A percentile compares a stretch with the other conserved stretches of the same genome.
phyloP scores from a whole-genome alignment of 768 basidiomycete species.

The Tylopilus intermedius region DNA sequence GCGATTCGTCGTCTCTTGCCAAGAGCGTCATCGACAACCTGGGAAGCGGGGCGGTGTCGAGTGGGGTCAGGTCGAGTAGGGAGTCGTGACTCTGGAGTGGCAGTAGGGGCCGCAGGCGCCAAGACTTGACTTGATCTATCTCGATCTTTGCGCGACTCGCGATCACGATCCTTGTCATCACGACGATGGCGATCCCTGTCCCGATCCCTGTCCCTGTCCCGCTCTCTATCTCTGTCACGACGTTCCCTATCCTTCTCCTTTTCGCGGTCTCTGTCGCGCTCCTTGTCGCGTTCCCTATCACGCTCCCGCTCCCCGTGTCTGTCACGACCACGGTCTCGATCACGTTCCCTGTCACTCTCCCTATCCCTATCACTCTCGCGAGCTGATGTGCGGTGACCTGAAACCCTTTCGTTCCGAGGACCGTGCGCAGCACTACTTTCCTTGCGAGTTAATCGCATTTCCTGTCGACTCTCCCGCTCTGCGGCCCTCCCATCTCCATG shows the following conservation, averaged over 20 bases:
- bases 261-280: conserved; percentile 35
- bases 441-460: conserved; percentile 39
- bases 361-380: conserved; percentile 36
- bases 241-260: conserved; percentile 38
- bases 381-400: conserved; percentile 36
- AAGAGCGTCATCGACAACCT: conserved; percentile 55
- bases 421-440: conserved; percentile 50
- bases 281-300: conserved; percentile 44
- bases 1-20: conserved; percentile 65
- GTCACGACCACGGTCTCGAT: conserved; percentile 44
- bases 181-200: conserved; percentile 48
- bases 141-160: conserved; percentile 58
- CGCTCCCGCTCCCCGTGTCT: conserved; percentile 44
- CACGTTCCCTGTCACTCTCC: conserved; percentile 45
- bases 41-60: conserved; percentile 46
- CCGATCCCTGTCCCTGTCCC: conserved; percentile 44
- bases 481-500: conserved; percentile 47
- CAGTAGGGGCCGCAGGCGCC: conserved; percentile 26
- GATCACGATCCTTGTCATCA: conserved; percentile 61
- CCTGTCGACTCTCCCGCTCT: conserved; percentile 49
- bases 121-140: conserved; percentile 38
- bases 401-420: conserved; percentile 44
- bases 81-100: conserved; percentile 49
- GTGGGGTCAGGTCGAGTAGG: conserved; percentile 57
- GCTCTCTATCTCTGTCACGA: conserved; percentile 41